phyloP scores from a whole-genome alignment of 2,329 filamentous ascomycete genomes.

The Cyphellophora attinorum region DNA sequence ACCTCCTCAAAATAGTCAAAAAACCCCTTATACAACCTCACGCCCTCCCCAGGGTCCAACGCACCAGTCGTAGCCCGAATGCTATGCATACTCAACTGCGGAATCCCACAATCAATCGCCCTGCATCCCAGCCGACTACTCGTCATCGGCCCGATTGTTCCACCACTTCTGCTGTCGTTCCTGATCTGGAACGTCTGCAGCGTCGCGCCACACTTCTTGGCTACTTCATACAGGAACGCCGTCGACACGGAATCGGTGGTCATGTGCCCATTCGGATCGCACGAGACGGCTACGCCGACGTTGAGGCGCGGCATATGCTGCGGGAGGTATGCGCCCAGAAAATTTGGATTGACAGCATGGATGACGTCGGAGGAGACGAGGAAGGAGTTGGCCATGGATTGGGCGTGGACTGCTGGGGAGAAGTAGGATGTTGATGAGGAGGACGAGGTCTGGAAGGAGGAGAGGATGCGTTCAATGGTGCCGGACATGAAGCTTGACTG shows the following conservation, averaged over 20 bases:
- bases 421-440: no score
- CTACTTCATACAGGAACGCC: constrained; percentile 68
- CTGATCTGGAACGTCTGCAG: constrained; percentile 90
- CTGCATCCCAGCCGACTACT: constrained; percentile 71
- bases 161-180: constrained; percentile 81
- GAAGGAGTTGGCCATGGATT: constrained; percentile 87
- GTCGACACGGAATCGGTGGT: constrained; percentile 84
- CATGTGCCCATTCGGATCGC: constrained; percentile 90
- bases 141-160: constrained; percentile 90
- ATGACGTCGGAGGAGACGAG: constrained; percentile 87
- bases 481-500: constrained; percentile 77
- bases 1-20: constrained; percentile 78
- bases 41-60: constrained; percentile 77
- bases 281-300: constrained; percentile 68
- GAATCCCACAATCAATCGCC: constrained; percentile 78
- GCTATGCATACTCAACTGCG: constrained; percentile 89
- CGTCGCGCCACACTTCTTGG: constrained; percentile 59
- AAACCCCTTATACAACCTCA: constrained; percentile 82
- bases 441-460: constrained; percentile 34
- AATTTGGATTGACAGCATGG: constrained; percentile 92
- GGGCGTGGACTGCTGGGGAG: constrained; percentile 54
- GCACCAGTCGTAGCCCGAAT: constrained; percentile 81
- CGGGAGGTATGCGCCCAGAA: constrained; percentile 70
- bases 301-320: constrained; percentile 84
- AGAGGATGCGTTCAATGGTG: constrained; percentile 71